Conservation (phyloP, 176 grass and related monocot genomes). For the Urochloa ruziziensis region DNA sequence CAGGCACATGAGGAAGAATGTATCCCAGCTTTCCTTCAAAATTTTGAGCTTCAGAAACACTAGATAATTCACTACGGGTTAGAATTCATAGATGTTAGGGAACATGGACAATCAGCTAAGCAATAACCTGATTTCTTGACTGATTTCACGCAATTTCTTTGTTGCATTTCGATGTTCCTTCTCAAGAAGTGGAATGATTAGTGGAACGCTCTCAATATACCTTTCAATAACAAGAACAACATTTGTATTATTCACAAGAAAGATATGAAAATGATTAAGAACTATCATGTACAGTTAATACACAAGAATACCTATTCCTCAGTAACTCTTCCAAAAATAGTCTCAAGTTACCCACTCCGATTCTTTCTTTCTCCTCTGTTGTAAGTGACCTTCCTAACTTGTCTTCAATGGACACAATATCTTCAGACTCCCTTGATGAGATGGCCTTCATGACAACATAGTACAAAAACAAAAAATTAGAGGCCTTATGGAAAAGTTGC, state of each 20-base stretch:
- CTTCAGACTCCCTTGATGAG: slow-evolving; percentile 73
- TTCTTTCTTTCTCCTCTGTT: slow-evolving; percentile 69
- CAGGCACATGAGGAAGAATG: not conserved
- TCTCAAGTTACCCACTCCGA: slow-evolving; percentile 76
- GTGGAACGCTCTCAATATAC: slow-evolving; percentile 84
- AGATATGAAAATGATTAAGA: slow-evolving; percentile 18
- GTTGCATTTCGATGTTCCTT: slow-evolving; percentile 62
- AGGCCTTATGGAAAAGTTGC: not conserved
- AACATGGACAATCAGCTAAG: not conserved
- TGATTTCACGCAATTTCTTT: slow-evolving; percentile 63
- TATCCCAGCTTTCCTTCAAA: not conserved
- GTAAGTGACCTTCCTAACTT: slow-evolving; percentile 83
- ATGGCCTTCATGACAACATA: slow-evolving; percentile 55
- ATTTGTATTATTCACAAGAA: slow-evolving; percentile 17
- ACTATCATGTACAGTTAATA: slow-evolving; percentile 6
- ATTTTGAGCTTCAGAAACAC: slow-evolving; percentile 5
- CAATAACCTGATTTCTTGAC: slow-evolving; percentile 72
- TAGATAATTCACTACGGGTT: not conserved
- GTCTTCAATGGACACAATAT: slow-evolving; percentile 71
- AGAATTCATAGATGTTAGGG: not conserved
- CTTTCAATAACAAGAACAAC: slow-evolving; percentile 30
- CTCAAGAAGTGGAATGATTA: slow-evolving; percentile 88
- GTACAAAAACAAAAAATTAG: not conserved
- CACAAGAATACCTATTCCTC: slow-evolving; percentile 71
- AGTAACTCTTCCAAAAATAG: slow-evolving; percentile 89